Percentiles rank a stretch among this genome's conserved stretches.
phyloP scores from a whole-genome alignment of 257 asterid genomes.

The Coffea canephora region DNA sequence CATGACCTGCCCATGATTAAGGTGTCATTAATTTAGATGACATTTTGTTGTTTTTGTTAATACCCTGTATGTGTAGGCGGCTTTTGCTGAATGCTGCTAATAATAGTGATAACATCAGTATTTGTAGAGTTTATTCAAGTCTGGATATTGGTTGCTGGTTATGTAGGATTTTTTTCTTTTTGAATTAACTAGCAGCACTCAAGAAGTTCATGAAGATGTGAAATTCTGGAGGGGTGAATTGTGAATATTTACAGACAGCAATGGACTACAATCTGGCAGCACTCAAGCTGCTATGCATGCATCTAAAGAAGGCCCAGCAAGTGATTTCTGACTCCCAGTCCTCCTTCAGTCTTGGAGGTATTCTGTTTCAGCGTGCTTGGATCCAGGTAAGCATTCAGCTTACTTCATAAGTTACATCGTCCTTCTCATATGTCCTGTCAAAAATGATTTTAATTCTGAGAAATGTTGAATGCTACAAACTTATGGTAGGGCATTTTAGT shows the following conservation, averaged over 20 bases:
- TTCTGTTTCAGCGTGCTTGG: slow-evolving; percentile 97
- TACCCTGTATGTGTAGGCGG: no score
- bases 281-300: slow-evolving; percentile 67
- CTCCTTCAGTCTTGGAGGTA: slow-evolving; percentile 60
- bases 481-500: slow-evolving; percentile 63
- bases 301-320: slow-evolving; percentile 49
- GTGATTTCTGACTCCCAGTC: slow-evolving; percentile 32
- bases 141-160: no score
- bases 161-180: no score
- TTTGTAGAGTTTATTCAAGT: no score
- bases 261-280: slow-evolving; percentile 88
- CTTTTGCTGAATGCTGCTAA: no score
- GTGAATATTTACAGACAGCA: background rate
- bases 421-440: background rate
- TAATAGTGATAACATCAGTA: no score
- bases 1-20: no score
- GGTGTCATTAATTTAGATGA: no score
- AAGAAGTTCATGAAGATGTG: background rate
- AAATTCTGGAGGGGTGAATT: background rate
- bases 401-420: background rate
- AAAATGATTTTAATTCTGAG: background rate
- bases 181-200: no score
- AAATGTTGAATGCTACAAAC: background rate
- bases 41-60: no score
- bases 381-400: slow-evolving; percentile 50